These are phyloP conservation scores for Noccaea bulbosa DNA, from an alignment of 345 rosid species.

Conservation along the genomic window DNA sequence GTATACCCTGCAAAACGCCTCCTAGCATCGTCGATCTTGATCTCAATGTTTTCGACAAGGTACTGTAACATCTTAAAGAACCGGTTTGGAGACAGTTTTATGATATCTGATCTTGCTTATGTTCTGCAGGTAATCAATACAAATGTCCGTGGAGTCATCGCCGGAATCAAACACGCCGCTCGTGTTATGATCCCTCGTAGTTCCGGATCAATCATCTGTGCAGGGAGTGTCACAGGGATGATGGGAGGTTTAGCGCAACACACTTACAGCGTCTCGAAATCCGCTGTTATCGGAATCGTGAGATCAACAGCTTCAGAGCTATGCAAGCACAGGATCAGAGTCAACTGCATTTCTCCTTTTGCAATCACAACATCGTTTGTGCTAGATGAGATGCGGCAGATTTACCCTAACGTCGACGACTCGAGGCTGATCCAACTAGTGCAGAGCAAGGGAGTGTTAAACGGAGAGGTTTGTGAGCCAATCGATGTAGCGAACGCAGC, in stretches of 20 bases:
- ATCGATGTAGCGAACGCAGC: slow-evolving; percentile 87
- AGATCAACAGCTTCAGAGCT: slow-evolving; percentile 75
- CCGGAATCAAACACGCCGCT: slow-evolving; percentile 76
- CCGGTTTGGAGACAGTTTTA: no score
- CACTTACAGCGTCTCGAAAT: slow-evolving; percentile 66
- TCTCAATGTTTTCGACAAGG: slow-evolving; percentile 61
- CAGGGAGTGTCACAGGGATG: slow-evolving; percentile 71
- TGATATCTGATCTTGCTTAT: background rate
- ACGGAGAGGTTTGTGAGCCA: slow-evolving; percentile 67
- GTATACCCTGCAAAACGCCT: slow-evolving; percentile 66
- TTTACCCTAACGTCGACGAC: slow-evolving; percentile 50
- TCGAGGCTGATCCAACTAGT: slow-evolving; percentile 47
- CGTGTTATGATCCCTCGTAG: slow-evolving; percentile 76
- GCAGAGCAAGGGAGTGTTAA: slow-evolving; percentile 50
- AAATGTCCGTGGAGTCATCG: slow-evolving; percentile 75
- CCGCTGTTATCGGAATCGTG: slow-evolving; percentile 60
- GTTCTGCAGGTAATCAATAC: slow-evolving; percentile 53
- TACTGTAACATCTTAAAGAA: background rate
- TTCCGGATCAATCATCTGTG: slow-evolving; percentile 72
- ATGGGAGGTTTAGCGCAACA: slow-evolving; percentile 78
- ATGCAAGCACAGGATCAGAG: slow-evolving; percentile 62
- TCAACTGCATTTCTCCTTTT: slow-evolving; percentile 83
- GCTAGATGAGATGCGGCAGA: slow-evolving; percentile 57
- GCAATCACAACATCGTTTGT: slow-evolving; percentile 70
- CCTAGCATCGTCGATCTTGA: slow-evolving; percentile 70